Base-by-base conservation (phyloP, 495 filamentous ascomycete genomes). In the Penicillium paradoxum region DNA sequence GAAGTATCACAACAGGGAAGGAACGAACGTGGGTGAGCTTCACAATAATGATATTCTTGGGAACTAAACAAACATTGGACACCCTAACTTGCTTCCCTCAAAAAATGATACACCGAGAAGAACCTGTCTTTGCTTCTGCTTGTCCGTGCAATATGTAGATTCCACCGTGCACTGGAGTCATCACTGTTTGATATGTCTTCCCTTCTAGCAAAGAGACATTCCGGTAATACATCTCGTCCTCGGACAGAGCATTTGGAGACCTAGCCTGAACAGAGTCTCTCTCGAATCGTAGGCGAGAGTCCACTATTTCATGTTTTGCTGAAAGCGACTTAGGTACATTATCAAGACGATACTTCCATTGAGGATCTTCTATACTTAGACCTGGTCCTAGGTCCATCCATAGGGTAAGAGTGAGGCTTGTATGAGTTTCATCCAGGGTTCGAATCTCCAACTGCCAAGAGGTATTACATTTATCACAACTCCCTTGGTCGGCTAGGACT, bases 361-460 rank as follows among this genome's bases (percentile, higher is more conserved):
- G 27, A 19, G 29, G 5, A 47, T 44, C 41, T 4, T 44, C 14
- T 14, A 21, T 30, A 18, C n/a, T 14, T 13, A 47, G 15, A 1
- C 51, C 56, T 8, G 51, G 41, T 11, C 56, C 51, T 19, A 58
- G 14, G 40, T 51, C 46, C 17, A 33, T 51, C 51, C 46, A 58
- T 2, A 17, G 27, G 21, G 56, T 58, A 10, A 58, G 15, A 30
- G 40, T 21, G 25, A 58, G 46, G 38, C 42, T 51, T 11, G 54
- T 36, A 33, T 55, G 30, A 2, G 27, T 17, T 15, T 25, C 11
- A n/a, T 51, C 51, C 6, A 55, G 11, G 22, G 36, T 32, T 46
- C 47, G 45, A 19, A 58, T 15, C n/a, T 55, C 51, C 14, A 54
- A 32, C 11, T 58, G 38, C 51, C 56, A 58, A 13, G 56, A 38